Conservation (phyloP, 2,329 filamentous ascomycete species). For the Fusarium nodosum region DNA sequence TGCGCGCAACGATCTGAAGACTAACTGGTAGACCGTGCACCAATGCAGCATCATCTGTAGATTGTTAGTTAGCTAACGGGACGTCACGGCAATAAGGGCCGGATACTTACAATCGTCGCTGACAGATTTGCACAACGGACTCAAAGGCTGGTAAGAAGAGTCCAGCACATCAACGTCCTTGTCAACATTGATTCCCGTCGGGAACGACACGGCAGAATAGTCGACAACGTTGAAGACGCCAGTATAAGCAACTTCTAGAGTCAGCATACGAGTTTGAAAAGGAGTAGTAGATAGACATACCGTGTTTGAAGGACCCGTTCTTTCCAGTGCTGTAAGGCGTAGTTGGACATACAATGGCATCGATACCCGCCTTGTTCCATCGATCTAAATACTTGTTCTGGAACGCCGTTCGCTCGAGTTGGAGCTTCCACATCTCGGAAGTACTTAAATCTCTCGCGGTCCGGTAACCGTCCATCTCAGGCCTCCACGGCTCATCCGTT, state of each 20-base stretch:
- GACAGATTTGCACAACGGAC: slow-evolving; percentile 55
- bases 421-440: slow-evolving; percentile 63
- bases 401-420: slow-evolving; percentile 60
- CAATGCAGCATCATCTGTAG: slow-evolving; percentile 55
- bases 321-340: slow-evolving; percentile 61
- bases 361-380: slow-evolving; percentile 64
- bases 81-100: accelerated
- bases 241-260: slow-evolving; percentile 61
- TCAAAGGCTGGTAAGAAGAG: slow-evolving; percentile 53
- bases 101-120: slow-evolving; percentile 60
- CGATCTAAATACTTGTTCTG: slow-evolving; percentile 63
- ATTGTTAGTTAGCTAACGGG: background rate
- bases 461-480: slow-evolving; percentile 55
- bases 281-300: slow-evolving; percentile 47
- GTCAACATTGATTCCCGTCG: slow-evolving; percentile 59
- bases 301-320: slow-evolving; percentile 60
- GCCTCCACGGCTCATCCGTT: slow-evolving; percentile 60
- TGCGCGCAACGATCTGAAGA: slow-evolving; percentile 60
- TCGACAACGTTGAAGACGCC: slow-evolving; percentile 65
- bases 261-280: background rate
- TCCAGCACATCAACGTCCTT: slow-evolving; percentile 55
- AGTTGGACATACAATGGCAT: slow-evolving; percentile 73
- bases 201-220: slow-evolving; percentile 63
- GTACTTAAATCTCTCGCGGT: slow-evolving; percentile 57
- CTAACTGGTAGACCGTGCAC: slow-evolving; percentile 61